Evolutionary conservation across 2,329 filamentous ascomycete species (phyloP).

Genomic region (Ceratocystis destructans): DNA sequence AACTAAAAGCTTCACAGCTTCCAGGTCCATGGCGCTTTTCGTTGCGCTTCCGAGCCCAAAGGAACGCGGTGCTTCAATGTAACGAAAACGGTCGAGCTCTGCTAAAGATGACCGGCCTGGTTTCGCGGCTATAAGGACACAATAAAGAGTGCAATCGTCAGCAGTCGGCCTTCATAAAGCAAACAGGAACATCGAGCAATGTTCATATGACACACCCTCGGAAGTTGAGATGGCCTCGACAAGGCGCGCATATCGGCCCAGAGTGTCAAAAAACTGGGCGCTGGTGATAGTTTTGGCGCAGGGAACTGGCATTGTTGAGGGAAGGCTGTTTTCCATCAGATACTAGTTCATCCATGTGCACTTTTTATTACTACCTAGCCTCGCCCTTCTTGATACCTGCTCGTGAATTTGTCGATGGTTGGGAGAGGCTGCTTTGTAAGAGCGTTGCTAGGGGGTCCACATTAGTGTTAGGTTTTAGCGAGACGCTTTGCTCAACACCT

Average conservation of each 20-base stretch:
- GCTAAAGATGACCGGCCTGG: slow-evolving; percentile 37
- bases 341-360: no score
- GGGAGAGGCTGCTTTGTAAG: background rate
- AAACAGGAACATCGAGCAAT: background rate
- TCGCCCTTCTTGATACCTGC: no score
- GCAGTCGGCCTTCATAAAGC: background rate
- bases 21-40: slow-evolving; percentile 35
- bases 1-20: slow-evolving; percentile 47
- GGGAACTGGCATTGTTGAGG: background rate
- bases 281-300: slow-evolving; percentile 8
- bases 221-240: slow-evolving; percentile 10
- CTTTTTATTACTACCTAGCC: no score
- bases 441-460: background rate
- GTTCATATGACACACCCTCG: slow-evolving; percentile 8
- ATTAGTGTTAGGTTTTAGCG: background rate
- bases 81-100: slow-evolving; percentile 48
- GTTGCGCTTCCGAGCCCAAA: slow-evolving; percentile 29
- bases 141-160: background rate
- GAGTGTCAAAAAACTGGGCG: slow-evolving; percentile 6
- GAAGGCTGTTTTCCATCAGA: no score
- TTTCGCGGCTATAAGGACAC: slow-evolving; percentile 29
- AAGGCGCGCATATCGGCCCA: slow-evolving; percentile 13
- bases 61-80: slow-evolving; percentile 35
- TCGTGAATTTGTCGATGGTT: background rate
- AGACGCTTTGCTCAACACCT: slow-evolving; percentile 5